Evolutionary conservation across 73 alveolate genomes (phyloP).

Genomic region (Effrenium voratum): DNA sequence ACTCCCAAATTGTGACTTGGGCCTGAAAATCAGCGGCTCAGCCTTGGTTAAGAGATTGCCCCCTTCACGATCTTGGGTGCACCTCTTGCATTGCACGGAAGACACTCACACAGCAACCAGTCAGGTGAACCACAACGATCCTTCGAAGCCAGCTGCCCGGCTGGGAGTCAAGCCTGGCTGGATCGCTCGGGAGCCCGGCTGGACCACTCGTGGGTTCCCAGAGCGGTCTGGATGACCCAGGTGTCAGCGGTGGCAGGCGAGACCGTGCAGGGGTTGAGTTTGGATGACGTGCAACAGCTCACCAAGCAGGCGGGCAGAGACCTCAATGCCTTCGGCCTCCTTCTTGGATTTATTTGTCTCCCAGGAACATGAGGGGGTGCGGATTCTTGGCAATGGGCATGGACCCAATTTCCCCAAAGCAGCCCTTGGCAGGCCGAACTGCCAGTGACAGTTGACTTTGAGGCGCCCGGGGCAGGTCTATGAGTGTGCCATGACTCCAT

Average conservation of each 20-base stretch:
- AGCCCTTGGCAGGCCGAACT: conserved; percentile 4
- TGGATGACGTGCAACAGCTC: conserved; percentile 66
- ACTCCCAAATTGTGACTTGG: background rate
- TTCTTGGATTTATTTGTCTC: too few species aligned
- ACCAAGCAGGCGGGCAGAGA: conserved; percentile 56
- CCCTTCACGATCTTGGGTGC: background rate
- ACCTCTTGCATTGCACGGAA: background rate
- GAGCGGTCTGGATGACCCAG: background rate
- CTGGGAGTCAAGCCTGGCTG: conserved; percentile 79
- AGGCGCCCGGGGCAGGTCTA: too few species aligned
- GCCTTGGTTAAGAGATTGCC: background rate
- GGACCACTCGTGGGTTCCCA: background rate
- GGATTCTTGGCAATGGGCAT: too few species aligned
- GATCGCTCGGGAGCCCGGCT: background rate
- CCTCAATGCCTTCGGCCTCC: too few species aligned
- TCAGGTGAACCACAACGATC: conserved; percentile 81
- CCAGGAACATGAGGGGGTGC: too few species aligned
- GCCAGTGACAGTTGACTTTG: conserved; percentile 58
- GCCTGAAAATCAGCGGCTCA: background rate
- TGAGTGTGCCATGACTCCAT: too few species aligned
- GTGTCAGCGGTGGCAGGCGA: conserved; percentile 54
- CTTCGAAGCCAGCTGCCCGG: conserved; percentile 70
- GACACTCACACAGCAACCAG: background rate
- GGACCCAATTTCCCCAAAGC: too few species aligned
- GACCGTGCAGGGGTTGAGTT: conserved; percentile 1